Conservation (phyloP, 306 rosid species). For the Prunus mume region DNA sequence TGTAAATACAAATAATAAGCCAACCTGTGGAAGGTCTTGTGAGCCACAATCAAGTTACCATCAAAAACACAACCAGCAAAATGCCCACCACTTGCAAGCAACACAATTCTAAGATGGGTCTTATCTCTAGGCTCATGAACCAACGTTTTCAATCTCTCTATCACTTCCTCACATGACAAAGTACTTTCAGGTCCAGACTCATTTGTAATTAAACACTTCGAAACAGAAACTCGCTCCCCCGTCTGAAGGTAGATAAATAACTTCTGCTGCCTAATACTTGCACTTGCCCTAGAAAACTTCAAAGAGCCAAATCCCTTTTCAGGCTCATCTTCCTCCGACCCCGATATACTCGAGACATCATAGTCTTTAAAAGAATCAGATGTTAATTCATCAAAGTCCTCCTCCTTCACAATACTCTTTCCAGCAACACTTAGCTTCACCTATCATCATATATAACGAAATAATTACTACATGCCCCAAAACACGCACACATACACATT, state of each 20-base stretch:
- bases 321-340: slow-evolving; percentile 74
- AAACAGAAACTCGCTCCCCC: slow-evolving; percentile 68
- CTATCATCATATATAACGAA: slow-evolving; percentile 41
- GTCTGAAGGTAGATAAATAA: slow-evolving; percentile 52
- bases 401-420: slow-evolving; percentile 83
- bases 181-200: slow-evolving; percentile 47
- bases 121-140: slow-evolving; percentile 62
- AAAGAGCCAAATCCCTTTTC: slow-evolving; percentile 40
- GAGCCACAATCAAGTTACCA: slow-evolving; percentile 73
- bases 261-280: slow-evolving; percentile 47
- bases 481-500: neutral
- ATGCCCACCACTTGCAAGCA: slow-evolving; percentile 94
- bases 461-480: neutral
- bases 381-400: slow-evolving; percentile 82
- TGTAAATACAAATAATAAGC: neutral
- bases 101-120: slow-evolving; percentile 60
- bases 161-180: slow-evolving; percentile 36
- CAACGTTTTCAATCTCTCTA: slow-evolving; percentile 54
- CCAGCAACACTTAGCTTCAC: slow-evolving; percentile 89
- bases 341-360: slow-evolving; percentile 94
- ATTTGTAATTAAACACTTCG: slow-evolving; percentile 74
- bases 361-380: slow-evolving; percentile 76
- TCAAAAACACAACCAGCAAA: slow-evolving; percentile 93
- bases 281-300: slow-evolving; percentile 34
- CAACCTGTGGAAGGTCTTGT: slow-evolving; percentile 96